Conservation (phyloP, 768 basidiomycete species). For the Gymnopilus dilepis region DNA sequence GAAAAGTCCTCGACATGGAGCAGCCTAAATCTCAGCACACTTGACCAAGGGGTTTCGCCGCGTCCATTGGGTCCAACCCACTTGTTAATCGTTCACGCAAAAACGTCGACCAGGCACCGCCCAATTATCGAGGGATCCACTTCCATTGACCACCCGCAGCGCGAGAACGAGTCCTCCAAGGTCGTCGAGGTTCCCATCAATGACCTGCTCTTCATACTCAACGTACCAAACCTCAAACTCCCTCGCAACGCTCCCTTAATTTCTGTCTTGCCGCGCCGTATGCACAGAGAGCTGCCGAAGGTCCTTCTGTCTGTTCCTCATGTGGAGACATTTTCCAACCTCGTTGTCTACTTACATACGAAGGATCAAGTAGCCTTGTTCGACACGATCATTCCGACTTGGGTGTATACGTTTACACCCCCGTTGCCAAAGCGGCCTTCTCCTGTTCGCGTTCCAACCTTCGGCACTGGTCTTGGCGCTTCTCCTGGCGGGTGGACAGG, state of each 20-base stretch:
- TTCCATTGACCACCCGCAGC: not conserved
- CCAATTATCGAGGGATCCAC: not conserved
- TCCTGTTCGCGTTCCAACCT: not conserved
- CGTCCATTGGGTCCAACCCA: conserved; percentile 43
- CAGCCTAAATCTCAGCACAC: conserved; percentile 27
- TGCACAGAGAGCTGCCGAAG: conserved; percentile 40
- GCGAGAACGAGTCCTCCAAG: conserved; percentile 18
- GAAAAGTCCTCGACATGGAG: not conserved
- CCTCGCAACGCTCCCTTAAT: not conserved
- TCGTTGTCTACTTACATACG: conserved; percentile 44
- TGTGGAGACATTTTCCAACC: conserved; percentile 38
- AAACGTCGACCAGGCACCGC: not conserved
- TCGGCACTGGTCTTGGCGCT: not conserved
- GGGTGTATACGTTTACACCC: conserved; percentile 43
- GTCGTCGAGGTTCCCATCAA: conserved; percentile 42
- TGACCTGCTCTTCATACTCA: conserved; percentile 42
- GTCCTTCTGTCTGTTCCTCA: conserved; percentile 39
- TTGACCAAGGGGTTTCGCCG: conserved; percentile 39
- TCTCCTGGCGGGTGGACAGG: not conserved
- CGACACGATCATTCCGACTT: conserved; percentile 39
- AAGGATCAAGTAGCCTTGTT: conserved; percentile 44
- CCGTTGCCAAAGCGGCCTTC: conserved; percentile 29
- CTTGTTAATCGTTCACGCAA: conserved; percentile 34
- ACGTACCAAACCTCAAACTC: conserved; percentile 38
- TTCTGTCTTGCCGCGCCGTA: conserved; percentile 35